These are phyloP conservation scores for Pseudogymnoascus sp. DNA, from an alignment of 2,329 filamentous ascomycete genomes.

Conservation along the genomic window DNA sequence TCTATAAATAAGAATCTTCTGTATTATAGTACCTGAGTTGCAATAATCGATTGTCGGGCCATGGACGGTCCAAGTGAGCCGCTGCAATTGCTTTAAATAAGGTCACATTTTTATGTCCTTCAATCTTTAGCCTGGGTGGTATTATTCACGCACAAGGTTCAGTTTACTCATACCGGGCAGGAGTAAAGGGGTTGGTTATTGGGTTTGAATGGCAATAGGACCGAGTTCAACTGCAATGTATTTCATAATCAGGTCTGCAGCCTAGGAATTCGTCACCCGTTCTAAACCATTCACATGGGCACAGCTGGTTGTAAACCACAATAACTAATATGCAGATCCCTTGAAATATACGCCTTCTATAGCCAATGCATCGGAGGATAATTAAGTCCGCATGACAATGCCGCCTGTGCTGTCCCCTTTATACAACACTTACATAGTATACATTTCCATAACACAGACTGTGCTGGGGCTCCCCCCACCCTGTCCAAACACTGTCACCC, in stretches of 20 bases:
- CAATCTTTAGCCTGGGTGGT: not conserved
- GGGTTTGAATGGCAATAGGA: not conserved
- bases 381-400: not conserved
- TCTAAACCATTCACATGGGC: not conserved
- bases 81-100: not conserved
- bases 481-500: not conserved
- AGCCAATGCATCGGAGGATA: not conserved
- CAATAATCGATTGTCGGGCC: not conserved
- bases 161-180: not conserved
- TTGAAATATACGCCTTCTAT: slow-evolving; percentile 4
- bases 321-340: slow-evolving; percentile 1
- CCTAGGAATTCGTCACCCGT: not conserved
- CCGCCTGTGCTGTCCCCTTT: not conserved
- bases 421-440: slow-evolving; percentile 5
- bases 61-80: not conserved
- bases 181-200: not conserved
- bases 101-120: not conserved
- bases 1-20: not conserved
- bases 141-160: not conserved
- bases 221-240: not conserved
- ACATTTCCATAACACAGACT: slow-evolving; percentile 1
- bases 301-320: not conserved
- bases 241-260: not conserved
- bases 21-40: not conserved
- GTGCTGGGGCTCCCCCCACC: not conserved